Conservation (phyloP, 1,284 basidiomycete species). For the Tausonia pullulans region DNA sequence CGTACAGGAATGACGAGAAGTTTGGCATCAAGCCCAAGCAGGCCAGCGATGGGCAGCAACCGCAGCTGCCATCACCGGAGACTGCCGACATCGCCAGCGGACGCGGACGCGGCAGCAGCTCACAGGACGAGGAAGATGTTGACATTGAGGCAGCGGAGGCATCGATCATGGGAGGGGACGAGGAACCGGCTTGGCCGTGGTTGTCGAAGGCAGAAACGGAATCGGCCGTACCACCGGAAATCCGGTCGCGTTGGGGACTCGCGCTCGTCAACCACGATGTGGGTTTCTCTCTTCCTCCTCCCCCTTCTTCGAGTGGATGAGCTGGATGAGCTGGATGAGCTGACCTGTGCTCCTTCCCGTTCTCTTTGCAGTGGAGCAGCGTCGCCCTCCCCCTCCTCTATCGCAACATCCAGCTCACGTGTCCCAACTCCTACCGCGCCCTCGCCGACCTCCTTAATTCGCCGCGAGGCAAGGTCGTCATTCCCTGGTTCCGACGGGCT, state of each 20-base stretch:
- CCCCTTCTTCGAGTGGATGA: background rate
- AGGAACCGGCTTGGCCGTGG: background rate
- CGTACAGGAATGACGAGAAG: constrained; percentile 9
- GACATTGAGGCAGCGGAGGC: background rate
- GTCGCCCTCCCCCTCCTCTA: constrained; percentile 5
- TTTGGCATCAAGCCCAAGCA: too few species aligned
- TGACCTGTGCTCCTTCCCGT: background rate
- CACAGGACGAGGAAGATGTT: background rate
- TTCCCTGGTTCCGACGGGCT: constrained; percentile 6
- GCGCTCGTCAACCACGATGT: constrained; percentile 5
- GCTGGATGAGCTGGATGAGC: background rate
- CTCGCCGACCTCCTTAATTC: background rate
- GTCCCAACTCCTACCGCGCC: background rate
- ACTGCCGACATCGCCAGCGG: too few species aligned
- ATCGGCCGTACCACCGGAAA: too few species aligned
- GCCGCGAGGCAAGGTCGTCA: background rate
- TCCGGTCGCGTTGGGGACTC: constrained; percentile 8
- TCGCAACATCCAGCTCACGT: background rate
- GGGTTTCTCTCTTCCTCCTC: background rate
- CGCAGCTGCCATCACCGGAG: too few species aligned
- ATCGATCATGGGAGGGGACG: background rate
- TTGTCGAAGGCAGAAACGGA: constrained; percentile 1
- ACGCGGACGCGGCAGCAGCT: background rate
- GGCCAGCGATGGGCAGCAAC: too few species aligned
- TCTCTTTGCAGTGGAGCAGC: background rate